Percentiles rank a stretch among this genome's conserved stretches.
These are phyloP conservation scores for Thraustotheca clavata DNA, from an alignment of 352 stramenopile species.

Conservation along the genomic window DNA sequence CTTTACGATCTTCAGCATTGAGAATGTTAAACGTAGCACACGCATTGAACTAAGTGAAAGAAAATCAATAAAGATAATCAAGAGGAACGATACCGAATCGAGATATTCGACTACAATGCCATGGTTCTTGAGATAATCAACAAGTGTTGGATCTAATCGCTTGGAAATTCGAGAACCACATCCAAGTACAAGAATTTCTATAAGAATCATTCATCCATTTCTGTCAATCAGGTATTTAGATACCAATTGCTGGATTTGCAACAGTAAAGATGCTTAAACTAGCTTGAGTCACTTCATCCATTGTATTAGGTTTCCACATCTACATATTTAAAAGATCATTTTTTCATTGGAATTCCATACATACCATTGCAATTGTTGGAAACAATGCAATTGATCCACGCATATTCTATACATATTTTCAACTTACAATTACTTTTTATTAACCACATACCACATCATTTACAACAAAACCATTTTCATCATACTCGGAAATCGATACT, in stretches of 20 bases:
- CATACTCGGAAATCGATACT: conserved; percentile 73
- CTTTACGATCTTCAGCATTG: conserved; percentile 81
- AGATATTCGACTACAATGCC: conserved; percentile 82
- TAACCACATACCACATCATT: conserved; percentile 50
- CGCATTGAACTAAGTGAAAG: conserved; percentile 40
- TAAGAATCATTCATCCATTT: not conserved
- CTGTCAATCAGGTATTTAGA: not conserved
- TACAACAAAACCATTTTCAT: conserved; percentile 77
- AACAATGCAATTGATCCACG: conserved; percentile 60
- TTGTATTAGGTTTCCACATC: conserved; percentile 68
- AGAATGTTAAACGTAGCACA: conserved; percentile 88
- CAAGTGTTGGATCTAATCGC: conserved; percentile 45
- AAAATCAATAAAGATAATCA: not conserved
- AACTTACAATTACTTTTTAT: not conserved
- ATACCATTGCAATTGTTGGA: conserved; percentile 68
- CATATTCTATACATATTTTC: conserved; percentile 60
- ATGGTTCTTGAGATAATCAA: conserved; percentile 70
- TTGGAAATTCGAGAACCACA: conserved; percentile 57
- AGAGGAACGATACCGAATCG: conserved; percentile 35
- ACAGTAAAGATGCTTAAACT: conserved; percentile 68
- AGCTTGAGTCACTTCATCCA: conserved; percentile 76
- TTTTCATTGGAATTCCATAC: not conserved
- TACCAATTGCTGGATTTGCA: conserved; percentile 62
- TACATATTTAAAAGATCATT: conserved; percentile 21
- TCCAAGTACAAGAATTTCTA: conserved; percentile 75